These are phyloP conservation scores for Fusarium solani-melongenae DNA, from an alignment of 2,329 filamentous ascomycete genomes.

Conservation along the genomic window DNA sequence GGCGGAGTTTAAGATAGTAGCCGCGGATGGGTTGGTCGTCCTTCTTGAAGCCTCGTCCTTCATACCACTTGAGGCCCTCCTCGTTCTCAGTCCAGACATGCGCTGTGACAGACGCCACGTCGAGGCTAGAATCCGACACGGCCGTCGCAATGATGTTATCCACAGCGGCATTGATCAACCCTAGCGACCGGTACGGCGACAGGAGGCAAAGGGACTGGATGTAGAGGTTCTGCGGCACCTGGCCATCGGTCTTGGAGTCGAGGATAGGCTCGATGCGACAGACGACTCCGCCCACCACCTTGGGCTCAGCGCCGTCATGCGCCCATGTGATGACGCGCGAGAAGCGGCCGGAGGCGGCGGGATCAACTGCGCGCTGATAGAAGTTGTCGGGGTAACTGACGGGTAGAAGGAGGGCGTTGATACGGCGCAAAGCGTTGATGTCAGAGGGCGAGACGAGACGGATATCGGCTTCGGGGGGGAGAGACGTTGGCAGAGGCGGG, in stretches of 20 bases:
- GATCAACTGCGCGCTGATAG: constrained; percentile 66
- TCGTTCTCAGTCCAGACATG: constrained; percentile 77
- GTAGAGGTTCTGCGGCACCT: constrained; percentile 63
- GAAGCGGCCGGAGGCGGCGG: constrained; percentile 62
- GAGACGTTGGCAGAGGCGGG: constrained; percentile 47
- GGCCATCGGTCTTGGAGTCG: constrained; percentile 18
- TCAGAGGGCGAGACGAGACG: constrained; percentile 62
- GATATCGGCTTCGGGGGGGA: constrained; percentile 63
- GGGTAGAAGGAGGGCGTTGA: constrained; percentile 73
- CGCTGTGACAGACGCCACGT: constrained; percentile 64
- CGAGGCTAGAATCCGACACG: constrained; percentile 48
- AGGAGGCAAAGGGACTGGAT: constrained; percentile 73
- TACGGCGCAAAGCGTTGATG: constrained; percentile 69
- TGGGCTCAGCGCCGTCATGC: constrained; percentile 55
- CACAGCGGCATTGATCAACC: constrained; percentile 68
- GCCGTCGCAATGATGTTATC: constrained; percentile 60
- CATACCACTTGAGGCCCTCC: constrained; percentile 72
- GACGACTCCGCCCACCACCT: constrained; percentile 70
- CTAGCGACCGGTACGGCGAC: constrained; percentile 70
- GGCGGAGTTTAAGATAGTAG: constrained; percentile 72
- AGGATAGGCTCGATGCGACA: constrained; percentile 65
- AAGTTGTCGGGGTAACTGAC: constrained; percentile 73
- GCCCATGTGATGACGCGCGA: constrained; percentile 71
- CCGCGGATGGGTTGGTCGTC: constrained; percentile 60
- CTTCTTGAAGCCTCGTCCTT: constrained; percentile 64